Evolutionary conservation across 306 rosid species (phyloP), one percentile per base, ranked within the genome.

Genomic region (Vachellia collinsii): DNA sequence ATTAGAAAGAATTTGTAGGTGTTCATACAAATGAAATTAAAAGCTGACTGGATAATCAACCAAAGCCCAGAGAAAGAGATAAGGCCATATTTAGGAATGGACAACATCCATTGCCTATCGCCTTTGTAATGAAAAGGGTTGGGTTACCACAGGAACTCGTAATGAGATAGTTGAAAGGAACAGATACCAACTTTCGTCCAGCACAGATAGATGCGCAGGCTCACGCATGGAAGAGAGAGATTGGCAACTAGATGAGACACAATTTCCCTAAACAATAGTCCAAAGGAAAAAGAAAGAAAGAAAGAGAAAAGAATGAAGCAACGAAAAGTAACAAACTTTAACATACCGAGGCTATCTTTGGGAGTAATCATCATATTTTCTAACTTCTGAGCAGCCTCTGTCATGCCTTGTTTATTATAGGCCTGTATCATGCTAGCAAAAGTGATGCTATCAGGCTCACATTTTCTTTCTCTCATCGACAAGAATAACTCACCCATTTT

Each of bases 391-490:
- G 91, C 98, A 82, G 88, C 97, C 56, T 89, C 92, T 11, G 83
- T 85, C 94, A 92, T 91, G 84, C 95, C 97, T 42, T 80, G 90
- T 42, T 83, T 74, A 51, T 91, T 85, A 72, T 89, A 90, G 65
- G 93, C 94, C 43, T 83, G 93, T 76, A 91, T 85, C 97, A 94
- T 90, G 65, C 89, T 88, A 68, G 92, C 85, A 25, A 81, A 91
- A 42, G 97, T 94, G 79, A 89, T 77, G 74, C 38, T 77, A 73
- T 94, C 94, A 36, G 98, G 97, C 75, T 74, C 81, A 79, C 97
- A 92, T 51, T 84, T 84, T 58, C 87, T 88, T 56, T 88, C 97
- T 83, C 77, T 88, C 98, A 94, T 94, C 53, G 71, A 84, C 87
- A 83, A 75, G 87, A 92, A 92, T 70, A 90, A 72, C 53, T 88